Percentiles rank a stretch among this genome's conserved stretches.
Evolutionary conservation across 2,329 filamentous ascomycete species (phyloP).

Genomic region (Beauveria medogensis): DNA sequence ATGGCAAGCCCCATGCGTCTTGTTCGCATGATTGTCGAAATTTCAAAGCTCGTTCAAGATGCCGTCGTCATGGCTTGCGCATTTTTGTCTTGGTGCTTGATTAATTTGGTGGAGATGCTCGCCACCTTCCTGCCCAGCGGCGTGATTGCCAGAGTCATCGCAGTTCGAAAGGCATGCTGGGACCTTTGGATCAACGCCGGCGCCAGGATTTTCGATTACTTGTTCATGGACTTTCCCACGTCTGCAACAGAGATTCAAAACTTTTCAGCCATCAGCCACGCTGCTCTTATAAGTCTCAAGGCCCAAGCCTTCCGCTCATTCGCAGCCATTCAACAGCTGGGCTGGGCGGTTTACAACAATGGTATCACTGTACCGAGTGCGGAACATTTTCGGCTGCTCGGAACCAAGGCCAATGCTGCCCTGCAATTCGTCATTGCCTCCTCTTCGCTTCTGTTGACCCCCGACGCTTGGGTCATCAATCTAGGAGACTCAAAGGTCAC

Average conservation of each 20-base stretch:
- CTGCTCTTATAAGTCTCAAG: conserved; percentile 56
- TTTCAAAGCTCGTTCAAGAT: conserved; percentile 76
- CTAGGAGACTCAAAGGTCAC: conserved; percentile 36
- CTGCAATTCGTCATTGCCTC: conserved; percentile 4
- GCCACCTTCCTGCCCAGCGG: conserved; percentile 26
- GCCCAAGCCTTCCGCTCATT: conserved; percentile 37
- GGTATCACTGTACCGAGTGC: conserved; percentile 25
- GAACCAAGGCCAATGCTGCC: neutral
- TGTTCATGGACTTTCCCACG: conserved; percentile 42
- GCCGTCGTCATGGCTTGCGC: conserved; percentile 58
- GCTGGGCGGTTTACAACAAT: conserved; percentile 39
- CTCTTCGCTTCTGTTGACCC: conserved; percentile 30
- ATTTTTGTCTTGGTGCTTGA: conserved; percentile 35
- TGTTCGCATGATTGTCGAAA: conserved; percentile 60
- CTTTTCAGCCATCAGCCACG: conserved; percentile 70
- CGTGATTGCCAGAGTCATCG: conserved; percentile 22
- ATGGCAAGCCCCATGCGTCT: conserved; percentile 73
- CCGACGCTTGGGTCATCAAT: conserved; percentile 51
- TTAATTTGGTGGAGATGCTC: conserved; percentile 32
- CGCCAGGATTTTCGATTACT: conserved; percentile 40
- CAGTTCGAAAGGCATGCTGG: conserved; percentile 33
- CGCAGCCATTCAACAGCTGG: conserved; percentile 27
- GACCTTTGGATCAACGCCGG: conserved; percentile 33
- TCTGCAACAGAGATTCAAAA: conserved; percentile 60
- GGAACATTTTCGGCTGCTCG: conserved; percentile 10